Evolutionary conservation across 495 filamentous ascomycete species (phyloP).

Genomic region (Aspergillus carlsbadensis): DNA sequence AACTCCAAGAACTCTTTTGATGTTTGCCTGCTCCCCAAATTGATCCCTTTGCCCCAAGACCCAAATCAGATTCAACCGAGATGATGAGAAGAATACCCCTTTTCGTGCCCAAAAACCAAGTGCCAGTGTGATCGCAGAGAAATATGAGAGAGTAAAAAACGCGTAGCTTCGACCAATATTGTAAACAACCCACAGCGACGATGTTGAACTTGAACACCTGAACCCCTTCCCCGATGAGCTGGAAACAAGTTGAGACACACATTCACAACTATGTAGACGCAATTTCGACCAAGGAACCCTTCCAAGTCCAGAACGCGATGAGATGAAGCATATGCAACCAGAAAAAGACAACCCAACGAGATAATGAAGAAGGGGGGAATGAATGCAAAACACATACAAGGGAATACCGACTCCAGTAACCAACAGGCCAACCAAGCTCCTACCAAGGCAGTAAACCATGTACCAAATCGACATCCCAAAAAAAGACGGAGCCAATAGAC

Average conservation of each 20-base stretch:
- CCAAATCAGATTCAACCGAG: constrained; percentile 16
- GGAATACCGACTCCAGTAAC: constrained; percentile 31
- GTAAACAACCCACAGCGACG: constrained; percentile 21
- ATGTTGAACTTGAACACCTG: constrained; percentile 21
- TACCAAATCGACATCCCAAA: constrained; percentile 28
- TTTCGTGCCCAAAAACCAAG: constrained; percentile 19
- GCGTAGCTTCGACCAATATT: constrained; percentile 16
- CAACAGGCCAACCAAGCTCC: constrained; percentile 30
- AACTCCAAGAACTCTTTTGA: constrained; percentile 28
- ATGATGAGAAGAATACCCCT: constrained; percentile 11
- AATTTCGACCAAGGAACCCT: constrained; percentile 15
- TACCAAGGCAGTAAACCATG: constrained; percentile 28
- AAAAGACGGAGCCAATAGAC: constrained; percentile 22
- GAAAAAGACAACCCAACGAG: constrained; percentile 10
- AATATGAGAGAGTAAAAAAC: constrained; percentile 6
- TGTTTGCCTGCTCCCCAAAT: constrained; percentile 25
- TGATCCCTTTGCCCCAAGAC: constrained; percentile 16
- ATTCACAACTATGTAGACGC: constrained; percentile 19
- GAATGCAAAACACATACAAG: constrained; percentile 23
- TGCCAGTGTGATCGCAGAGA: constrained; percentile 1
- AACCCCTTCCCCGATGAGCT: constrained; percentile 18
- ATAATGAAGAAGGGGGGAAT: constrained; percentile 11
- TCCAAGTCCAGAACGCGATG: constrained; percentile 6
- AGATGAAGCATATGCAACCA: constrained; percentile 15
- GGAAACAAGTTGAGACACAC: constrained; percentile 24